Evolutionary conservation across 257 asterid species (phyloP).

Genomic region (Anisodus tanguticus): DNA sequence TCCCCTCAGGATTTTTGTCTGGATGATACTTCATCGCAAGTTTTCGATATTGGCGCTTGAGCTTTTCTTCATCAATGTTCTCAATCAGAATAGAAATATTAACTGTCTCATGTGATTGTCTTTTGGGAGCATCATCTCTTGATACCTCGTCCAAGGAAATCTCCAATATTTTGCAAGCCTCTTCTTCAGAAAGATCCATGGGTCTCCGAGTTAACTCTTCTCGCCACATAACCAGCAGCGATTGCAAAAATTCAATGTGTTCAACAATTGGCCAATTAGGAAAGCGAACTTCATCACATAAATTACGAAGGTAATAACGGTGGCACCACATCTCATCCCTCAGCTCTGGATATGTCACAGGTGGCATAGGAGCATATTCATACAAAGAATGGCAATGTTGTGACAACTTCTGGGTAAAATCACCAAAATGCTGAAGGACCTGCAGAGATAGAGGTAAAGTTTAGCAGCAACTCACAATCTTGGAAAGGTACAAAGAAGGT

Average conservation of each 20-base stretch:
- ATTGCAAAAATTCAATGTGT: constrained; percentile 97
- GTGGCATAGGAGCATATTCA: constrained; percentile 99
- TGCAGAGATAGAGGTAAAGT: constrained; percentile 39
- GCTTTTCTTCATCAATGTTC: constrained; percentile 95
- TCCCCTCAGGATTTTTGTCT: constrained; percentile 97
- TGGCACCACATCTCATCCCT: constrained; percentile 99
- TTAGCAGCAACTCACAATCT: constrained; percentile 21
- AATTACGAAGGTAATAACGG: constrained; percentile 89
- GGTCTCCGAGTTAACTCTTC: constrained; percentile 98
- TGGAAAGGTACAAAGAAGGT: constrained; percentile 26
- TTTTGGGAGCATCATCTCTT: constrained; percentile 78
- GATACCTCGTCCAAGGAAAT: constrained; percentile 89
- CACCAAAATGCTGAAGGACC: constrained; percentile 99
- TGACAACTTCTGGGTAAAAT: constrained; percentile 90
- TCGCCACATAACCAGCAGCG: constrained; percentile 96
- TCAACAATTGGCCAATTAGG: constrained; percentile 99
- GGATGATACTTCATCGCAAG: constrained; percentile 99
- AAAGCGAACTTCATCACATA: constrained; percentile 96
- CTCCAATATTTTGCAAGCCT: constrained; percentile 93
- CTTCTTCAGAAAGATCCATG: constrained; percentile 99
- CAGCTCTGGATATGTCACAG: constrained; percentile 96
- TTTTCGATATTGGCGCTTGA: constrained; percentile 93
- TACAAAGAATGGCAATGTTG: constrained; percentile 94
- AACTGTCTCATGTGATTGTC: constrained; percentile 54
- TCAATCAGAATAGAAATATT: constrained; percentile 82